Evolutionary conservation across 441 rosid species (phyloP).

Genomic region (Viola pubescens): DNA sequence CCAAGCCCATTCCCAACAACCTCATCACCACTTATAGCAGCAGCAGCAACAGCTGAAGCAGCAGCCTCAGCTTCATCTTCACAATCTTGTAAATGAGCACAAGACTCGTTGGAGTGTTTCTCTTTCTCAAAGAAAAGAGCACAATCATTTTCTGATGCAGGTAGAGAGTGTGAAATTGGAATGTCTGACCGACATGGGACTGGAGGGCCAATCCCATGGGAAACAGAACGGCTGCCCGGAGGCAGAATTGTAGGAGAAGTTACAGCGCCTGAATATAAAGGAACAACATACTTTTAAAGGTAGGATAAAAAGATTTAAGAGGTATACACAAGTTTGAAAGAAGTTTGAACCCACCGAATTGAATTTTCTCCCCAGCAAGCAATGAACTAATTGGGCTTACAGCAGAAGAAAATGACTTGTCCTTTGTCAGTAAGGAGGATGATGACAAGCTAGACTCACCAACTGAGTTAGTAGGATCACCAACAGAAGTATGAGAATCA

Average conservation of each 20-base stretch:
- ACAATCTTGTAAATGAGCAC: constrained; percentile 55
- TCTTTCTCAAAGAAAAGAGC: constrained; percentile 68
- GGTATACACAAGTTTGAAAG: neutral
- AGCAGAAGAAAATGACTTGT: constrained; percentile 54
- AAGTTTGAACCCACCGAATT: constrained; percentile 63
- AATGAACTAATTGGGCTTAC: constrained; percentile 76
- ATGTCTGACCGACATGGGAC: constrained; percentile 42
- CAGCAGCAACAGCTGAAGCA: constrained; percentile 90
- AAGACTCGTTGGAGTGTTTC: constrained; percentile 45
- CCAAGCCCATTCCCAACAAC: constrained; percentile 43
- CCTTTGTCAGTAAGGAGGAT: constrained; percentile 48
- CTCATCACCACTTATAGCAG: constrained; percentile 88
- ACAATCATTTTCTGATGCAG: constrained; percentile 44
- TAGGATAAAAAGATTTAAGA: constrained; percentile 3
- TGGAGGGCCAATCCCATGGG: constrained; percentile 59
- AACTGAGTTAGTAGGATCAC: constrained; percentile 47
- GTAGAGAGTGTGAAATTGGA: constrained; percentile 35
- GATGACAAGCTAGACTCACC: constrained; percentile 45
- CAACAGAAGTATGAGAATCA: constrained; percentile 57
- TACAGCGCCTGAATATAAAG: constrained; percentile 65
- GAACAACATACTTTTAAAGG: constrained; percentile 13
- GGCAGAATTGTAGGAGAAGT: constrained; percentile 76
- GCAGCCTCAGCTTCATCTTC: constrained; percentile 96
- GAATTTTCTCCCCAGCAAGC: constrained; percentile 94
- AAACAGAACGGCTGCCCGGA: constrained; percentile 39